phyloP scores from a whole-genome alignment of 371 early-diverging fungal genomes.

The Mucor irregularis region DNA sequence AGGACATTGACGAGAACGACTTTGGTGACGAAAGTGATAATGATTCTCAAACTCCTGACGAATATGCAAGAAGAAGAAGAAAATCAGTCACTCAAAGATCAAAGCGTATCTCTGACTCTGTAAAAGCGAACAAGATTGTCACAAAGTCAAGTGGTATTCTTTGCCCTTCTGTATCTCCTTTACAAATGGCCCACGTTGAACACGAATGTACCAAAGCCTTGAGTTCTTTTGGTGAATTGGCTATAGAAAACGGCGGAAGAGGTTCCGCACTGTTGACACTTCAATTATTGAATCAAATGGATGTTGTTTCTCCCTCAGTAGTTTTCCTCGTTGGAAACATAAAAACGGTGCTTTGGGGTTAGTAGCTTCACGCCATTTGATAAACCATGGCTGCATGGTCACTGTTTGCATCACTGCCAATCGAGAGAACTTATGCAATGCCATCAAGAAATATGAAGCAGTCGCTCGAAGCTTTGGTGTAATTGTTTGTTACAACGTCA shows the following conservation, averaged over 20 bases:
- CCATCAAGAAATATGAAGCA: slow-evolving; percentile 44
- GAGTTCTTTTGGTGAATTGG: slow-evolving; percentile 1
- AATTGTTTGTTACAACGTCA: slow-evolving; percentile 14
- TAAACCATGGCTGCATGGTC: slow-evolving; percentile 73
- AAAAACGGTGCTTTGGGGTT: slow-evolving; percentile 73
- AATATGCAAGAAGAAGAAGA: slow-evolving; percentile 6
- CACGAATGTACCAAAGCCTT: slow-evolving; percentile 42
- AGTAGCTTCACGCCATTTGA: slow-evolving; percentile 70
- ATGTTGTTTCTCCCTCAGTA: slow-evolving; percentile 65
- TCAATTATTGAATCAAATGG: slow-evolving; percentile 62
- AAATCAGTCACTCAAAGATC: background rate
- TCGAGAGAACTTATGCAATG: slow-evolving; percentile 29
- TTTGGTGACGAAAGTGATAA: slow-evolving; percentile 44
- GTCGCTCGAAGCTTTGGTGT: slow-evolving; percentile 45
- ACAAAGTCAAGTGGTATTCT: slow-evolving; percentile 16
- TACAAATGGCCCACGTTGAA: slow-evolving; percentile 72
- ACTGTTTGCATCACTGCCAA: slow-evolving; percentile 60
- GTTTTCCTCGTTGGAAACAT: slow-evolving; percentile 73
- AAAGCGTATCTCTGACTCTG: background rate
- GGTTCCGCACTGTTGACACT: slow-evolving; percentile 70
- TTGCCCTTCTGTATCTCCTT: slow-evolving; percentile 56
- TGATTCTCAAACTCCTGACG: slow-evolving; percentile 31
- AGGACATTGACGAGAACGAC: slow-evolving; percentile 22
- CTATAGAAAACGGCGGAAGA: slow-evolving; percentile 75
- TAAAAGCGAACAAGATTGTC: slow-evolving; percentile 5